Percentiles rank a stretch among this genome's conserved stretches.
Evolutionary conservation across 805 yeast genomes (phyloP).

Genomic region (Ogataea saltuana): DNA sequence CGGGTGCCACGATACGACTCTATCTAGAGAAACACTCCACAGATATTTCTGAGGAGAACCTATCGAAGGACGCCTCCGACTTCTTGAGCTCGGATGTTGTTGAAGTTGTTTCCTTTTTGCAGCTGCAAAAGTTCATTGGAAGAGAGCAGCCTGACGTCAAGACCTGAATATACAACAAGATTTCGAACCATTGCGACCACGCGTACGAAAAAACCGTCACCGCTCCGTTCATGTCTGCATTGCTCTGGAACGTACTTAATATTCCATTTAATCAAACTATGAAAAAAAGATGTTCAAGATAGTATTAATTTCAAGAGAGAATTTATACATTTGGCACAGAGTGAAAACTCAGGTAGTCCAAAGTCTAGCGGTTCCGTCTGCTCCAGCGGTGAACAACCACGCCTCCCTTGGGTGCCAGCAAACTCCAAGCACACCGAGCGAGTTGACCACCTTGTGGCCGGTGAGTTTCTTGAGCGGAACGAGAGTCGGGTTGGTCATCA

Average conservation of each 20-base stretch:
- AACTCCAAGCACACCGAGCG: slow-evolving; percentile 83
- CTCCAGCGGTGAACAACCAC: slow-evolving; percentile 96
- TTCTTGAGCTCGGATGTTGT: slow-evolving; percentile 64
- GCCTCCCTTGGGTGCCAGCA: slow-evolving; percentile 98
- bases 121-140: slow-evolving; percentile 72
- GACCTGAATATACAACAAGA: slow-evolving; percentile 46
- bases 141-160: slow-evolving; percentile 86
- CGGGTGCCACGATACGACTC: slow-evolving; percentile 95
- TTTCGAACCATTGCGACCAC: too few species aligned
- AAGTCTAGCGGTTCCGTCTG: slow-evolving; percentile 91
- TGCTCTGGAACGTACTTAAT: too few species aligned
- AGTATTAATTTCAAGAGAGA: too few species aligned
- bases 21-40: slow-evolving; percentile 81
- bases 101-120: slow-evolving; percentile 65
- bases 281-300: too few species aligned
- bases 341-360: slow-evolving; percentile 74
- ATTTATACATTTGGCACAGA: background rate
- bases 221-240: too few species aligned
- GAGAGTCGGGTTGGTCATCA: slow-evolving; percentile 91
- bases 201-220: too few species aligned
- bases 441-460: slow-evolving; percentile 80
- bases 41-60: slow-evolving; percentile 51
- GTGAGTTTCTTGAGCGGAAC: slow-evolving; percentile 93
- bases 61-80: slow-evolving; percentile 56
- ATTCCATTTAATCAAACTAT: too few species aligned